Evolutionary conservation across 1,284 basidiomycete genomes (phyloP), one percentile per base, ranked within the genome.

Genomic region (Moniliophthora roreri): DNA sequence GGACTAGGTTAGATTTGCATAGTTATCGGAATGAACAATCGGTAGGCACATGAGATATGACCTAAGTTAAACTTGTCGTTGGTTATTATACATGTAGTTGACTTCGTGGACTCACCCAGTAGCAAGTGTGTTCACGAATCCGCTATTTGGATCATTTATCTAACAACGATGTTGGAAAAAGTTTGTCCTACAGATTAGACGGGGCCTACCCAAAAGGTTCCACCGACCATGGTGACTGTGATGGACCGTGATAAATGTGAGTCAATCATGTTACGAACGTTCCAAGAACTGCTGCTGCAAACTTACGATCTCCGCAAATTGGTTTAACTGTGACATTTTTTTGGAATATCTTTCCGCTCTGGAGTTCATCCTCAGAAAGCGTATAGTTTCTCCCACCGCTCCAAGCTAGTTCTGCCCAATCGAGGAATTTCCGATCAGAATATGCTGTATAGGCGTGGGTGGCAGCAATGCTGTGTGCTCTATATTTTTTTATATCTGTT

Each of bases 171-270:
- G 21, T 40, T 18, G 16, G 13, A 16, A 21, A 40, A 9, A 9
- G 4, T 2, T 3, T 16, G n/a, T 16, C 21, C 13, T 37, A 18
- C 38, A 15, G 4, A 3, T 37, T 16, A 37, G 36, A 13, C 36
- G 4, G 15, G 18, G 34, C 48, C 2, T 21, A 50, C 51, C 15
- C 16, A 20, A 10, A 54, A 54, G 23, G 52, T 54, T 9, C 48
- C 42, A 1, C 48, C 52, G 4, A 40, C 52, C 40, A 34, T 54
- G 21, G 32, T 50, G 13, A 50, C 52, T 54, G 39, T 9, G 2
- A 21, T n/a, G 16, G 28, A 6, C 28, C 28, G 3, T 40, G n/a
- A n/a, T n/a, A n/a, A n/a, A n/a, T n/a, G n/a, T n/a, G n/a, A 3
- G 9, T 40, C 16, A 40, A 21, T 40, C 2, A 40, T 16, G 10